Evolutionary conservation across 2,329 filamentous ascomycete species (phyloP), one percentile per base, ranked within the genome.

Genomic region (Penicillium occitanis): DNA sequence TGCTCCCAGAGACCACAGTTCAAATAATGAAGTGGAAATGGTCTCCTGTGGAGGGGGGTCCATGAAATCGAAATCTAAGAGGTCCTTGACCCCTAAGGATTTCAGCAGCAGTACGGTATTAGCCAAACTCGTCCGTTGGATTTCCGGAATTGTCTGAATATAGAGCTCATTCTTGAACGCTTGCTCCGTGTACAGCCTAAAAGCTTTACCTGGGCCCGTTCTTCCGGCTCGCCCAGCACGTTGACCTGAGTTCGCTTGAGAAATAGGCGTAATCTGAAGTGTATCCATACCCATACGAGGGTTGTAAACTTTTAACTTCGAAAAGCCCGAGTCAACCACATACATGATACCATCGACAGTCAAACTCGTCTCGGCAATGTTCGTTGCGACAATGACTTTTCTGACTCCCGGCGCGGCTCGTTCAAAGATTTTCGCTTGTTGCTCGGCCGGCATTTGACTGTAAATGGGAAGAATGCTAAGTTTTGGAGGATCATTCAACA

Each of bases 291-390:
- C 95, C 92, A 99, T 98, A 63, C 93, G 91, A 5, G 95, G 93
- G 73, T 99, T 99, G 80, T 98, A 99, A 4, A 99, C 95, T 77
- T 99, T 99, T 75, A 98, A 87, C 77, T 99, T 99, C 1, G 93
- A 96, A 78, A 94, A 99, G 0, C 95, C 95, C 1, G 92, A 89
- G 76, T 99, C 95, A 4, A 99, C 95, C 25, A 99, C 95, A 73
- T 97, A 99, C 90, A 98, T 98, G 79, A 99, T 99, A 70, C 95
- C 95, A 75, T 99, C 95, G 5, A 99, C 95, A 0, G 95, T 99
- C 80, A 99, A 83, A 84, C 93, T 97, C 0, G 95, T 99, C 78
- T 99, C 95, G 1, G 95, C 95, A 78, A 99, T 99, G 73, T 99
- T 99, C 37, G 95, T 99, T 0, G 96, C 95, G 48, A 99, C 94